phyloP scores from a whole-genome alignment of 305 asterid genomes.

The Solanum hybrid region DNA sequence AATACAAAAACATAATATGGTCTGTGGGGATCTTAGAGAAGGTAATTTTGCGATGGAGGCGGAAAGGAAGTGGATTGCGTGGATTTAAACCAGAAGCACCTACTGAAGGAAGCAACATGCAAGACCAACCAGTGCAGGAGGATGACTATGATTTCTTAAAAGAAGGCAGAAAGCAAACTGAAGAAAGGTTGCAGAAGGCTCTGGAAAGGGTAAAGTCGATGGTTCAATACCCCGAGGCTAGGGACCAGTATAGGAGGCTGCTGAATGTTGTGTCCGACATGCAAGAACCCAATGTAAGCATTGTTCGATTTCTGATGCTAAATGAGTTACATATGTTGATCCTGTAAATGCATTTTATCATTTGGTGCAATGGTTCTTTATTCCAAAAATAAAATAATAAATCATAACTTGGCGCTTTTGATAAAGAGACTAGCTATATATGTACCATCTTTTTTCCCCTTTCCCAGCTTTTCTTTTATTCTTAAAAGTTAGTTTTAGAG shows the following conservation, averaged over 20 bases:
- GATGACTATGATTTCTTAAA: slow-evolving; percentile 82
- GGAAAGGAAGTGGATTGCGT: slow-evolving; percentile 86
- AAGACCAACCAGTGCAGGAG: slow-evolving; percentile 34
- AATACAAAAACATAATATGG: slow-evolving; percentile 75
- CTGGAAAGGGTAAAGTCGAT: slow-evolving; percentile 90
- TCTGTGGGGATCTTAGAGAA: slow-evolving; percentile 88
- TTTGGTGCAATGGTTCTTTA: background rate
- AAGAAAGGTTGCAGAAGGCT: slow-evolving; percentile 75
- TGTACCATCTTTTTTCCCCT: background rate
- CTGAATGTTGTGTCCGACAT: slow-evolving; percentile 80
- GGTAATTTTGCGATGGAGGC: slow-evolving; percentile 80
- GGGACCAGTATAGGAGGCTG: slow-evolving; percentile 86
- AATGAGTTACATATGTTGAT: background rate
- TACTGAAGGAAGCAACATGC: slow-evolving; percentile 34
- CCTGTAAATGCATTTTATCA: slow-evolving; percentile 4
- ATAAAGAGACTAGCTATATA: background rate
- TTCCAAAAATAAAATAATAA: background rate
- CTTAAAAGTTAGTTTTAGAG: background rate
- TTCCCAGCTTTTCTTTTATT: background rate
- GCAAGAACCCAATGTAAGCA: slow-evolving; percentile 65
- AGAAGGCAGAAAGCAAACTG: slow-evolving; percentile 89
- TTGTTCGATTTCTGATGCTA: background rate
- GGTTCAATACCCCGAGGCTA: slow-evolving; percentile 96
- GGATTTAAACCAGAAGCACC: slow-evolving; percentile 59
- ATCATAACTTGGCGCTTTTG: background rate